Base-by-base conservation (phyloP, 495 filamentous ascomycete genomes). In the Tuber melanosporum region DNA sequence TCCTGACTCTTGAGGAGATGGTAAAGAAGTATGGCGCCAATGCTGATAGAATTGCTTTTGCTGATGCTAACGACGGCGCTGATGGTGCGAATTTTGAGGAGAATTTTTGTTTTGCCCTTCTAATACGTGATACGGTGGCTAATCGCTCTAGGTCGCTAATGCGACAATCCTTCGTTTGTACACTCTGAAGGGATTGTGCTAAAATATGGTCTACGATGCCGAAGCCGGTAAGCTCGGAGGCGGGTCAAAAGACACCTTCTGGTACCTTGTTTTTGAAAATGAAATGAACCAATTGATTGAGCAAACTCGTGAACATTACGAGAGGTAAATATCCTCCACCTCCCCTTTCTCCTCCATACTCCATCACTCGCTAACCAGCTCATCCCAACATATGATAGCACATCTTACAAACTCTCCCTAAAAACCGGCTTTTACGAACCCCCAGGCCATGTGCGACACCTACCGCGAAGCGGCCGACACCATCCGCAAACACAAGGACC, bases 61-160 rank as follows among this genome's bases (percentile, higher is more conserved):
- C 95, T 44, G 94, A 99, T 85, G 94, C 93, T 26, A 95, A 95
- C 80, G 95, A 99, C 85, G 92, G 93, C 74, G 92, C 98, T 74
- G 91, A 94, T 76, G 95, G 98, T 86, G 95, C 95, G 74, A 99
- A 99, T 86, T 97, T 99, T 81, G 95, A 97, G 79, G 95, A 99
- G 86, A 88, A 90, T 78, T 94, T 97, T 42, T 94, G 95, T 66
- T 17, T 36, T 36, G 57, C 94, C 97, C 85, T 92, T 90, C 83
- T 94, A 90, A 81, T 95, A 98, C 81, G 88, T 98, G 75, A 89
- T 93, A 80, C 88, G 98, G 45, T 82, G 26, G 26, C 57, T 70
- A 74, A 73, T 77, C 45, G 32, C 0, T 32, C 32, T 32, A 32
- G 32, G 32, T 32, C 32, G 0, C 32, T 32, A 32, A 32, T 32